phyloP scores from a whole-genome alignment of 106 monocot species.

The Platanthera zijinensis region DNA sequence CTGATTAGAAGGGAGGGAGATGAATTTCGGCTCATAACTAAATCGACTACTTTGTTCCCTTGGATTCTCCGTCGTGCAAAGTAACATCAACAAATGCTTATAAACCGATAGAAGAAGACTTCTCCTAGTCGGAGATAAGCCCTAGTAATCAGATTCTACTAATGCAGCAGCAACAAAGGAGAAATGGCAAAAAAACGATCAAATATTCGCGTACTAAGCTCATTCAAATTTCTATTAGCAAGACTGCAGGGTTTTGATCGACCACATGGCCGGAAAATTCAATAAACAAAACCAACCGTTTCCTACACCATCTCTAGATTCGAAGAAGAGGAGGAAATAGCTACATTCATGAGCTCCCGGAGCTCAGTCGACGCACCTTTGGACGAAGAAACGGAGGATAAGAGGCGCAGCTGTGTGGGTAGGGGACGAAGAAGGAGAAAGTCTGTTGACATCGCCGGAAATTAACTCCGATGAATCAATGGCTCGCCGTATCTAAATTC shows the following conservation, averaged over 20 bases:
- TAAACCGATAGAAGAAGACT: background rate
- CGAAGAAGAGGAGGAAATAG: background rate
- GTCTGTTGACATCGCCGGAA: background rate
- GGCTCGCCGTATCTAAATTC: background rate
- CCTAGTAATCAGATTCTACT: background rate
- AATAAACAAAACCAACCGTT: background rate
- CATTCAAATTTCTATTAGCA: background rate
- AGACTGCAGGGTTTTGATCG: background rate
- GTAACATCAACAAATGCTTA: background rate
- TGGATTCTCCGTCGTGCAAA: background rate
- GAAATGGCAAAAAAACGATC: background rate
- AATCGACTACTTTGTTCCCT: background rate
- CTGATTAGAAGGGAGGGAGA: background rate
- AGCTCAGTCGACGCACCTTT: conserved; percentile 2
- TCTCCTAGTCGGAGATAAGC: background rate
- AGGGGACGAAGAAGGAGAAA: background rate
- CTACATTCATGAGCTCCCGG: background rate
- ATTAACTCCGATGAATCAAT: background rate
- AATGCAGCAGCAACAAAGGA: background rate
- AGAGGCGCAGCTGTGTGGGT: background rate
- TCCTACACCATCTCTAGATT: background rate
- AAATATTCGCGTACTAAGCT: background rate
- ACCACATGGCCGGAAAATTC: no score
- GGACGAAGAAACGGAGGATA: background rate
- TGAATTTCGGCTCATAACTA: background rate